Evolutionary conservation across 139 green algal species (phyloP), one percentile per base, ranked within the genome.

Genomic region (Chlamydomonas sp.): DNA sequence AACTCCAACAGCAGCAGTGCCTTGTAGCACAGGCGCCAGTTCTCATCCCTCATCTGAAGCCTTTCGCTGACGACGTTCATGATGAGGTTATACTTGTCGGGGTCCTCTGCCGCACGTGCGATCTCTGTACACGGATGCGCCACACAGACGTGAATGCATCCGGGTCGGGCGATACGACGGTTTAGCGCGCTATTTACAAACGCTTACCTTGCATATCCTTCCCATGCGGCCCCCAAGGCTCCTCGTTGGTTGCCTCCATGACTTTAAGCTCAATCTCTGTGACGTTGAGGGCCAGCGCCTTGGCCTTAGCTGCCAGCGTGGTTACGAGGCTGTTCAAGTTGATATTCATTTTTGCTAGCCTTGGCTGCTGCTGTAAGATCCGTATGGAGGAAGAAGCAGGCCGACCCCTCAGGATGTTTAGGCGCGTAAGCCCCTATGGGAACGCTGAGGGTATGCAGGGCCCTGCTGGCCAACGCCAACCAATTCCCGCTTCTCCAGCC

Each of bases 1-100:
- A 94, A 96, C 86, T 99, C 97, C 64, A 98, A 91, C 68, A 99
- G 90, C 83, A 99, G 94, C 83, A 99, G 89, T 5, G 94, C 94
- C 90, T 99, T 99, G 93, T 99, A 99, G 68, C 97, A 96, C 64
- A 98, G 94, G 18, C 97, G 89, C 97, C 97, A 99, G 88, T 97
- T 95, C 57, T 98, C 95, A 12, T 90, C 95, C 6, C 85, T 88
- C 88, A 97, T 95, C 58, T 95, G 86, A 69, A 99, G 82, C 0
- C 97, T 87, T 68, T 96, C 85, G 31, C 94, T 95, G 31, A 98
- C n/a, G 0, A 88, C 84, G n/a, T 88, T 88, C 93, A 99, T 96
- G 66, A 98, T 97, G 76, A 98, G 93, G 2, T 93, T 90, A 80
- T 97, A 98, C 76, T 92, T 93, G 20, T 98, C 94, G 0, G 89